Base-by-base conservation (phyloP, 257 asterid genomes). In the Penstemon newberryi region DNA sequence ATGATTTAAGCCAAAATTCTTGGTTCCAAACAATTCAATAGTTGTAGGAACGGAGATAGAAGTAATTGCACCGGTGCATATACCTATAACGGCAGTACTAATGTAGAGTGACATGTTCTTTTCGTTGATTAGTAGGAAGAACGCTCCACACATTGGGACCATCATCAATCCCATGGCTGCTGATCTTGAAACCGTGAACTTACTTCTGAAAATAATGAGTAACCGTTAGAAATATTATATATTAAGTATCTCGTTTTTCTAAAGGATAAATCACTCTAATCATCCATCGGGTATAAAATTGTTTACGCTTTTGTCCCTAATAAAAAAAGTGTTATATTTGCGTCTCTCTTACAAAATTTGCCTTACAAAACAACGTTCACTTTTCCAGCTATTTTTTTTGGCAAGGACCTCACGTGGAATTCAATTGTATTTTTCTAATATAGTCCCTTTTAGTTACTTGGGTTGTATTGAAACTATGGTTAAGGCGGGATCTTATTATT, bases 71-170 rank as follows among this genome's bases (percentile, higher is more conserved):
- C 98, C 96, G 0, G 95, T 86, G 56, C 92, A 80, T 4, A 78
- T 66, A 11, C 98, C 95, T 10, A 92, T 83, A 12, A 84, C 65
- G 8, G 89, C 88, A 3, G 96, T 89, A 6, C 96, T 80, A 0
- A 79, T n/a, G 53, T 85, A 82, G 3, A 92, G 83, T 5, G 70
- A 75, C 0, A 73, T 3, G 50, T 69, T 74, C 6, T 69, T 49
- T 4, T 38, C 19, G 40, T 60, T 66, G 3, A 78, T 70, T 9
- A 92, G 85, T 19, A 92, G 63, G 75, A 89, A 84, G 72, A 89
- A 89, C 0, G 95, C 85, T 25, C 85, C 96, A 25, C 88, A 76
- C 88, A 92, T 83, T 7, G 98, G 98, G 5, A 60, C 66, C 90
- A 92, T 88, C 83, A 84, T 78, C 5, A 10, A 60, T 7, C 91